Evolutionary conservation across 108 stramenopile species (phyloP).

Genomic region (Skeletonema tropicum): DNA sequence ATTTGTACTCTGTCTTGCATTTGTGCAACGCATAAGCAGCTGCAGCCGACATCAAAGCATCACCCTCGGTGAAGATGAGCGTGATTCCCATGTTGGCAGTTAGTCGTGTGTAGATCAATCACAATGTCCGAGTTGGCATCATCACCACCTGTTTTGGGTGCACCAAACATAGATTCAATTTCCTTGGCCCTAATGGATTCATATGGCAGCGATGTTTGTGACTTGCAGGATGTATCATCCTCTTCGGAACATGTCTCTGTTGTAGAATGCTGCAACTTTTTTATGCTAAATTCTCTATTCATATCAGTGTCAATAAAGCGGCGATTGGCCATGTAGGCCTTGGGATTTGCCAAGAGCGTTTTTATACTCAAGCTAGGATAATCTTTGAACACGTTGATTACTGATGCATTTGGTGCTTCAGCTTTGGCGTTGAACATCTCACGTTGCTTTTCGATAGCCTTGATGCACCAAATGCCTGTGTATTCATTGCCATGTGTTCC

Average conservation of each 20-base stretch:
- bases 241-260: constrained; percentile 17
- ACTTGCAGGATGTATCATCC: not conserved
- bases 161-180: constrained; percentile 70
- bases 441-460: constrained; percentile 8
- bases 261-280: constrained; percentile 35
- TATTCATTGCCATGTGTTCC: constrained; percentile 44
- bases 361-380: constrained; percentile 52
- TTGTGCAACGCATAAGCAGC: constrained; percentile 39
- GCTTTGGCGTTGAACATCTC: constrained; percentile 1
- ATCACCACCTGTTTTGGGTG: constrained; percentile 53
- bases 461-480: constrained; percentile 28
- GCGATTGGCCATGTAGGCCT: constrained; percentile 73
- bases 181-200: constrained; percentile 72
- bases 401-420: not conserved
- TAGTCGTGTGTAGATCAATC: constrained; percentile 86
- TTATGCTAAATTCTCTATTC: constrained; percentile 77
- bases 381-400: constrained; percentile 18
- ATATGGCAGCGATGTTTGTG: constrained; percentile 24
- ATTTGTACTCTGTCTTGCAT: not conserved
- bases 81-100: constrained; percentile 86
- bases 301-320: constrained; percentile 80
- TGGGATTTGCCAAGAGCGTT: constrained; percentile 76
- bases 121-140: constrained; percentile 53
- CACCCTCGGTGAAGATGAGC: constrained; percentile 73
- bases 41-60: constrained; percentile 67